Evolutionary conservation across 2,329 filamentous ascomycete species (phyloP), one percentile per base, ranked within the genome.

Genomic region (Aspergillus spinulosporus): DNA sequence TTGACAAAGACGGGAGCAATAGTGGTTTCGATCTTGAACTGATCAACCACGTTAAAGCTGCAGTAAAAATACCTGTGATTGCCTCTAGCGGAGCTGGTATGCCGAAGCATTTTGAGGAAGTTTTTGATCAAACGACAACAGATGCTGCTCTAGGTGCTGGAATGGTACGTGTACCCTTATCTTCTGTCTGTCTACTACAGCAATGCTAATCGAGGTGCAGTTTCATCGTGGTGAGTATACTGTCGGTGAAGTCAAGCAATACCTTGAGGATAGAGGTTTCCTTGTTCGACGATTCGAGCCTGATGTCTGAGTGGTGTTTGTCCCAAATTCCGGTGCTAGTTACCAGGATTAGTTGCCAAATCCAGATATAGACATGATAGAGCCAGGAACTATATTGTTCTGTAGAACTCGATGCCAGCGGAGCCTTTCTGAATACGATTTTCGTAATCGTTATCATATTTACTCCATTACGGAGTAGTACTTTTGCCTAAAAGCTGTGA

Each of bases 201-300:
- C 52, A 50, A 15, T 50, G 32, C 57, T 62, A 60, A 64, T 42
- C 37, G 51, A 6, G 54, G 29, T 29, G 36, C 58, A 85, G 83
- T 99, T 99, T 76, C 94, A 99, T 77, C 81, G 94, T 48, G 90
- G 88, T 37, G 93, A 99, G 78, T 99, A 93, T 74, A 96, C 92
- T 0, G 93, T 99, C 12, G 87, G 86, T 72, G 87, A 97, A 68
- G 94, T 99, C 47, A 99, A 99, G 76, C 88, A 95, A 57, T 84
- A 89, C 68, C 74, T 99, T 57, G 80, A 80, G 26, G 79, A 82
- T 36, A 84, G 86, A 68, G 90, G 90, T 0, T 79, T 96, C 56
- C 73, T 90, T 56, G 88, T 97, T n/a, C 83, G 94, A 60, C 84
- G 86, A 56, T 91, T 88, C 67, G 93, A 97, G 78, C 71, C 48